phyloP scores from a whole-genome alignment of 1,139 yeast species.

The Kodamaea fungicola region DNA sequence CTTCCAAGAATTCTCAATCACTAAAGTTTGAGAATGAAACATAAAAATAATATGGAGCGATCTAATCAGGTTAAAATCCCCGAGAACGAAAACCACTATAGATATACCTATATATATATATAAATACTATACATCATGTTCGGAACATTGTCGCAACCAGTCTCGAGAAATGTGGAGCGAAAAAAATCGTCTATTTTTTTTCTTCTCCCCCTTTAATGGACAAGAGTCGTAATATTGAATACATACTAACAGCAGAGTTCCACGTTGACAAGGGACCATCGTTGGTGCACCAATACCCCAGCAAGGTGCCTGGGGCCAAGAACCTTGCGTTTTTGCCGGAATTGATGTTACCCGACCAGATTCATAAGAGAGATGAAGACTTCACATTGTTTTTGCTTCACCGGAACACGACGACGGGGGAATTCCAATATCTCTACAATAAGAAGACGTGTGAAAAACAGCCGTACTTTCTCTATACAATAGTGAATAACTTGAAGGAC shows the following conservation, averaged over 20 bases:
- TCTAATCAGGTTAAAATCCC: too few species aligned
- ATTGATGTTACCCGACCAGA: slow-evolving; percentile 61
- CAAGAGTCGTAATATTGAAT: slow-evolving; percentile 30
- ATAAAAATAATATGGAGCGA: too few species aligned
- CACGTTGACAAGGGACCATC: slow-evolving; percentile 56
- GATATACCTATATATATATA: too few species aligned
- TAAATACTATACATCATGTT: too few species aligned
- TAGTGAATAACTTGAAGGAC: slow-evolving; percentile 51
- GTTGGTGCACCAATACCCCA: slow-evolving; percentile 48
- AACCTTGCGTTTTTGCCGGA: slow-evolving; percentile 48
- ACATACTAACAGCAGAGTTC: slow-evolving; percentile 53
- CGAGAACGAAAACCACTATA: too few species aligned
- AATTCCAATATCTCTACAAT: slow-evolving; percentile 39
- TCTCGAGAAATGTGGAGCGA: too few species aligned
- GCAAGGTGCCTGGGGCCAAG: slow-evolving; percentile 39
- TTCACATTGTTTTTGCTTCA: slow-evolving; percentile 56
- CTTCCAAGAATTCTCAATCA: too few species aligned
- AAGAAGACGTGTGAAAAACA: slow-evolving; percentile 29
- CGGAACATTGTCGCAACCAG: too few species aligned
- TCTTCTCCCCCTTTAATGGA: too few species aligned
- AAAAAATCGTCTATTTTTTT: too few species aligned
- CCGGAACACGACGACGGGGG: slow-evolving; percentile 34
- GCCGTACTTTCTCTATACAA: slow-evolving; percentile 52
- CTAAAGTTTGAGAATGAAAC: too few species aligned
- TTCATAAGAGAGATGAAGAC: slow-evolving; percentile 58